Conservation (phyloP, 139 green algal genomes). For the Coccomyxa sp. region DNA sequence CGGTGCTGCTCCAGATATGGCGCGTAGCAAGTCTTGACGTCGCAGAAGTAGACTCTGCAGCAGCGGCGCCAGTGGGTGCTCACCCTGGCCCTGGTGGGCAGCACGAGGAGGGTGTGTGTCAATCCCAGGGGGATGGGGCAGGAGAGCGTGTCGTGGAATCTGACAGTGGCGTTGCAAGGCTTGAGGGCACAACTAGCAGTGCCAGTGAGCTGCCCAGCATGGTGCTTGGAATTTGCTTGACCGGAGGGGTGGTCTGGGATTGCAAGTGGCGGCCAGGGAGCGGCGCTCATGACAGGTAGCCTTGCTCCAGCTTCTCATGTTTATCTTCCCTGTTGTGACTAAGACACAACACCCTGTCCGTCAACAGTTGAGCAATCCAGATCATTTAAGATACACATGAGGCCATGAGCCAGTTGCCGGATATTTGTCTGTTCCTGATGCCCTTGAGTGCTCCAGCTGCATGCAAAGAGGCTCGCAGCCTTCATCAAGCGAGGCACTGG, state of each 20-base stretch:
- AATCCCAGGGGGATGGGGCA: no score
- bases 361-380: not conserved
- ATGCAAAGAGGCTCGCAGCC: no score
- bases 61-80: not conserved
- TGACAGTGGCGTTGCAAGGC: not conserved
- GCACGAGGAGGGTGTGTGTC: no score
- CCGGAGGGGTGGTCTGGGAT: not conserved
- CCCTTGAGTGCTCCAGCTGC: no score
- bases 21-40: not conserved
- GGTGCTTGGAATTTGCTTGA: not conserved
- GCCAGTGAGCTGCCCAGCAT: not conserved
- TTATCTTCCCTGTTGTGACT: not conserved
- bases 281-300: not conserved
- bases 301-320: not conserved
- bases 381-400: not conserved
- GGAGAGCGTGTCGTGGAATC: not conserved
- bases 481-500: no score
- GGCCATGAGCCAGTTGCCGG: not conserved
- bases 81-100: not conserved
- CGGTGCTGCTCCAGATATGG: conserved; percentile 4
- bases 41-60: not conserved
- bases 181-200: not conserved
- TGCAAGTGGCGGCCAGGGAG: not conserved
- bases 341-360: not conserved
- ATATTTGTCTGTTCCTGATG: not conserved